Evolutionary conservation across 208 protist species (phyloP).

Genomic region (Endotrypanum monterogeii): DNA sequence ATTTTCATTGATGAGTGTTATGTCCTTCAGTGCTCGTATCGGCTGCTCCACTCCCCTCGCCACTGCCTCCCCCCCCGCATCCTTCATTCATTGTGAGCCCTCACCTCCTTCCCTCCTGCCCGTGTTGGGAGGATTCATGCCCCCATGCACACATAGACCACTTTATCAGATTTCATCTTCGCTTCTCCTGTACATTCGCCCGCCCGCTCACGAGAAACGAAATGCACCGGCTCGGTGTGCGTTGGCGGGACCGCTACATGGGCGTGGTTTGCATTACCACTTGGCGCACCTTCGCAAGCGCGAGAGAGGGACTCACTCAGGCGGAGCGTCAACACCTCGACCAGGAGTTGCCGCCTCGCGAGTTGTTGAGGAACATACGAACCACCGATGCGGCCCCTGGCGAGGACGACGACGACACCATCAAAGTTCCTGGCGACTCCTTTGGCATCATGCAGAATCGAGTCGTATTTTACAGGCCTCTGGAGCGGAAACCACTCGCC

Average conservation of each 20-base stretch:
- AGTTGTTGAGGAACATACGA: conserved; percentile 60
- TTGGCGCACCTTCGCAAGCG: conserved; percentile 2
- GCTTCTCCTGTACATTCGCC: background rate
- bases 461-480: conserved; percentile 76
- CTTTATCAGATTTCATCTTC: background rate
- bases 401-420: conserved; percentile 47
- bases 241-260: background rate
- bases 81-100: background rate
- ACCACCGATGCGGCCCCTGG: conserved; percentile 36
- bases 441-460: conserved; percentile 91
- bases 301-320: conserved; percentile 37
- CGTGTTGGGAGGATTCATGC: no score
- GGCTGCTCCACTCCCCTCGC: background rate
- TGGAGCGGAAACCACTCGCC: conserved; percentile 38
- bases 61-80: background rate
- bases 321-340: conserved; percentile 70
- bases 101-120: no score
- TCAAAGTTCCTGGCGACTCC: conserved; percentile 79
- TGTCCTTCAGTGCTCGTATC: background rate
- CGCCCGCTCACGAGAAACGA: background rate
- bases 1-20: no score
- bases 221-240: background rate
- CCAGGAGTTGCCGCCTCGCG: conserved; percentile 70
- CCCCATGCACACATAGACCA: background rate
- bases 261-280: background rate